These are phyloP conservation scores for Aspergillus quadricinctus DNA, from an alignment of 2,329 filamentous ascomycete species.

Conservation along the genomic window DNA sequence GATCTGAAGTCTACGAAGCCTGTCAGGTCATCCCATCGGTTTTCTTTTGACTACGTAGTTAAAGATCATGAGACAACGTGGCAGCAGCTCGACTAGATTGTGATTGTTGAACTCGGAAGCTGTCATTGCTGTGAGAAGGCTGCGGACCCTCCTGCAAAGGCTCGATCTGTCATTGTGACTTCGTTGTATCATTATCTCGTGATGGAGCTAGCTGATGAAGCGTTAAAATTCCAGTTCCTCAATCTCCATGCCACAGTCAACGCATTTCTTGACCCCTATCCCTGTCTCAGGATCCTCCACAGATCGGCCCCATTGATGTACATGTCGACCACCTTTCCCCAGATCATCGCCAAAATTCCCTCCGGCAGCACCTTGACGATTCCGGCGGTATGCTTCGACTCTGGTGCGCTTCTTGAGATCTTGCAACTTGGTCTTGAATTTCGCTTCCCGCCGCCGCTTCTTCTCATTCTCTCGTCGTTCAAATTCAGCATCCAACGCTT, in stretches of 20 bases:
- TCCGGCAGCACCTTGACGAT: conserved; percentile 49
- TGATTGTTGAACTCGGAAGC: not conserved
- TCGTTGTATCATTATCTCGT: not conserved
- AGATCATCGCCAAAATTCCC: conserved; percentile 73
- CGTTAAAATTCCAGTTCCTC: conserved; percentile 60
- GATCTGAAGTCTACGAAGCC: no score
- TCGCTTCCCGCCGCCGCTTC: conserved; percentile 81
- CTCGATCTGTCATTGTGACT: not conserved
- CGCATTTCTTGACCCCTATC: conserved; percentile 65
- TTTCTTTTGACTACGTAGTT: not conserved
- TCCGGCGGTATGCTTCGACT: conserved; percentile 80
- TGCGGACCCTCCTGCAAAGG: not conserved
- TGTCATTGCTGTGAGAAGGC: not conserved
- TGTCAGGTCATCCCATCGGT: not conserved
- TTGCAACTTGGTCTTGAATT: conserved; percentile 82
- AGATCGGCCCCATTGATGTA: conserved; percentile 74
- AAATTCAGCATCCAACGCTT: conserved; percentile 84
- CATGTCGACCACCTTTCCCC: conserved; percentile 65
- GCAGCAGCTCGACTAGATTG: not conserved
- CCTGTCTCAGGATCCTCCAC: conserved; percentile 56
- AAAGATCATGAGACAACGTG: not conserved
- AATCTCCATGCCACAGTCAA: conserved; percentile 64
- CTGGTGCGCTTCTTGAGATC: conserved; percentile 91
- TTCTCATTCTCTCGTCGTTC: conserved; percentile 72
- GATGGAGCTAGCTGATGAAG: not conserved